Evolutionary conservation across 129 eudicot species (phyloP).

Genomic region (sunflower (Helianthus annuus)): DNA sequence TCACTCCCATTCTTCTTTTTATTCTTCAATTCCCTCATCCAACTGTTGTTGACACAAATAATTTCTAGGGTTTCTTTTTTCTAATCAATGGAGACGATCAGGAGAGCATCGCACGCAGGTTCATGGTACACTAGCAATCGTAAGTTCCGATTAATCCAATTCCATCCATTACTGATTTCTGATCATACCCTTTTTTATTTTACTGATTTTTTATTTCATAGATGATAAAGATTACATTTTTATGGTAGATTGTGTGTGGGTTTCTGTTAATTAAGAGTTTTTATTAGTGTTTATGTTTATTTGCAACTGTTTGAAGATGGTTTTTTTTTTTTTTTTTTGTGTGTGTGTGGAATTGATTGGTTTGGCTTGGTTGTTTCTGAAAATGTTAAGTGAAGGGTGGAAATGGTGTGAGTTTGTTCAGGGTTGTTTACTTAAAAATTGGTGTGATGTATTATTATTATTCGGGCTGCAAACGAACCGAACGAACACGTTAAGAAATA

Average conservation of each 20-base stretch:
- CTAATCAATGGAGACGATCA: conserved; percentile 48
- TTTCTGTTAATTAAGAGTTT: neutral
- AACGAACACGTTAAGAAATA: no score
- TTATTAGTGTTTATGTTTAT: neutral
- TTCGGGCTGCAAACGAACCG: no score
- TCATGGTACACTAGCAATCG: conserved; percentile 93
- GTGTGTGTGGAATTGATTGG: no score
- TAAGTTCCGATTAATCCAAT: conserved; percentile 19
- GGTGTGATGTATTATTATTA: no score
- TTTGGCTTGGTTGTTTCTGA: no score
- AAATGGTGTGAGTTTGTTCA: no score
- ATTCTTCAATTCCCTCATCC: neutral
- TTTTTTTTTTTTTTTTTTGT: no score
- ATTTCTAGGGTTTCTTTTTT: neutral
- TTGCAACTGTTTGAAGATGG: neutral
- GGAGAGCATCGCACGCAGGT: conserved; percentile 93
- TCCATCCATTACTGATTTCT: neutral
- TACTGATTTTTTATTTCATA: neutral
- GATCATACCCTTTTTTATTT: neutral
- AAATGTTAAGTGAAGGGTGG: no score
- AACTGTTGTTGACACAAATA: neutral
- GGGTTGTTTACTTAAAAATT: no score
- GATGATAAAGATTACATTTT: no score
- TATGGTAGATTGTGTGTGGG: no score
- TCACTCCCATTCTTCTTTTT: neutral